phyloP scores from a whole-genome alignment of 768 basidiomycete species.

The Trametes villosa region DNA sequence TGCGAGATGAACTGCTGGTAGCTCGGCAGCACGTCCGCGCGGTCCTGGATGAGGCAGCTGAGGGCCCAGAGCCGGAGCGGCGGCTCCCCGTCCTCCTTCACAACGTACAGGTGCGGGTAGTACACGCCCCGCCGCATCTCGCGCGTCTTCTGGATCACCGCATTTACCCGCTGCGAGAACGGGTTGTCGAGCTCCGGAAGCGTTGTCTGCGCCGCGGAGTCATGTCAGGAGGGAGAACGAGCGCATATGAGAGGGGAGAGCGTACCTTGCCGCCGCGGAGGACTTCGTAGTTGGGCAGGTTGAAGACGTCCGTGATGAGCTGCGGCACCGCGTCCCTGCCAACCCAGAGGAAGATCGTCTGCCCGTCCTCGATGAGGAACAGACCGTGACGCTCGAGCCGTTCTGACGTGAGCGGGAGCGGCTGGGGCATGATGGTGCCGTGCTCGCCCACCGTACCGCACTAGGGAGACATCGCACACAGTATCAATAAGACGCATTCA shows the following conservation, averaged over 20 bases:
- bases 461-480: conserved; percentile 46
- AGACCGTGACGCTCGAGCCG: conserved; percentile 93
- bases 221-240: conserved; percentile 2
- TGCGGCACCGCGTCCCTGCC: conserved; percentile 99
- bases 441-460: conserved; percentile 90
- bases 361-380: conserved; percentile 96
- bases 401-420: conserved; percentile 93
- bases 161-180: conserved; percentile 95
- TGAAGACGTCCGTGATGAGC: conserved; percentile 92
- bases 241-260: neutral
- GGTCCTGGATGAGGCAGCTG: conserved; percentile 92
- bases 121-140: conserved; percentile 94
- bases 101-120: conserved; percentile 91
- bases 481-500: conserved; percentile 9
- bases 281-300: conserved; percentile 84
- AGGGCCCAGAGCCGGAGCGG: conserved; percentile 95
- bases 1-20: conserved; percentile 94
- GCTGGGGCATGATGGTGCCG: conserved; percentile 86
- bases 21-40: conserved; percentile 91
- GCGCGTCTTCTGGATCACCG: conserved; percentile 90
- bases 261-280: conserved; percentile 91
- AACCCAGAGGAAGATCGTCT: conserved; percentile 97
- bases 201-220: conserved; percentile 59
- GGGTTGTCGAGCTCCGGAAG: conserved; percentile 90
- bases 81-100: conserved; percentile 98